A percentile compares a stretch with the other conserved stretches of the same genome.
Evolutionary conservation across 2,329 filamentous ascomycete species (phyloP).

Genomic region (Penicillium crustosum): DNA sequence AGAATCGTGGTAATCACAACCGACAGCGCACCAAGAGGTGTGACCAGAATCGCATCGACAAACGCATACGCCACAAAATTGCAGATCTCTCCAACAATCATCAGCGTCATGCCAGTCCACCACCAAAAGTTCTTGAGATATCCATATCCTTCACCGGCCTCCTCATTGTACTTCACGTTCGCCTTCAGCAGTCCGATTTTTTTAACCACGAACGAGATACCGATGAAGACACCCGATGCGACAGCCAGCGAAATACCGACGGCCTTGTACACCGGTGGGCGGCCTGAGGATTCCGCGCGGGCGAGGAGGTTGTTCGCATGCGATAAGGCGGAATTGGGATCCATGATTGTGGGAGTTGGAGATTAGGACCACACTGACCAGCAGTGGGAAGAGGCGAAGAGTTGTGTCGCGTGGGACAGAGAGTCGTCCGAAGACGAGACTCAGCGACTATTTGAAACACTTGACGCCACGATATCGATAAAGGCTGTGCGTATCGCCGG

Average conservation of each 20-base stretch:
- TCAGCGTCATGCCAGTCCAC: constrained; percentile 94
- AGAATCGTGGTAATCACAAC: constrained; percentile 91
- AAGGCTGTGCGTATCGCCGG: constrained; percentile 10
- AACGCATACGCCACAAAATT: constrained; percentile 98
- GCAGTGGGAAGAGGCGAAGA: constrained; percentile 20
- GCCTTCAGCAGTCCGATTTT: constrained; percentile 88
- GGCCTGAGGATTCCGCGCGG: constrained; percentile 42
- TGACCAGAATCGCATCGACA: constrained; percentile 93
- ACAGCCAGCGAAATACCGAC: constrained; percentile 85
- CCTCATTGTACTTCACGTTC: constrained; percentile 94
- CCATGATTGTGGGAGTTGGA: constrained; percentile 31
- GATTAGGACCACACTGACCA: constrained; percentile 46
- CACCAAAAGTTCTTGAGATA: constrained; percentile 94
- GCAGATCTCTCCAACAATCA: constrained; percentile 95
- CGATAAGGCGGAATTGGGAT: constrained; percentile 22
- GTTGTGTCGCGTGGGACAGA: constrained; percentile 14
- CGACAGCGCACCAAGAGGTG: constrained; percentile 83
- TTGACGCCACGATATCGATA: constrained; percentile 15
- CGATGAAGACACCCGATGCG: constrained; percentile 87
- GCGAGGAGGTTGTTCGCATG: constrained; percentile 47
- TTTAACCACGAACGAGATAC: constrained; percentile 91
- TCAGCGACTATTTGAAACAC: constrained; percentile 26
- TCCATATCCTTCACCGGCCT: constrained; percentile 92
- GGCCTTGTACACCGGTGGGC: constrained; percentile 70
- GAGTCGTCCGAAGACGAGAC: constrained; percentile 26